Evolutionary conservation across 768 basidiomycete species (phyloP).

Genomic region (Amanita molliuscula): DNA sequence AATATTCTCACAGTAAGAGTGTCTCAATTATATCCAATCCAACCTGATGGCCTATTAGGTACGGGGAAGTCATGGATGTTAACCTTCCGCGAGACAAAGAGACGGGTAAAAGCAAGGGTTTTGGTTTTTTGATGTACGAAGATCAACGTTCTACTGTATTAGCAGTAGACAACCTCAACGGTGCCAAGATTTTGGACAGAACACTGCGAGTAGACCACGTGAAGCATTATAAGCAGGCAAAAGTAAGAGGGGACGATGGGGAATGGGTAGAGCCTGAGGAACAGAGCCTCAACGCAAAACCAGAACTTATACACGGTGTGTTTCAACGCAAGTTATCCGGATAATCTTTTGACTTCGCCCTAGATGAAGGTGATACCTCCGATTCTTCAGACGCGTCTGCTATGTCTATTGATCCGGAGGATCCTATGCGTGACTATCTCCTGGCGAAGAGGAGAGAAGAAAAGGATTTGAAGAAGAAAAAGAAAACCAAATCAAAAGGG

Average conservation of each 20-base stretch:
- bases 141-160: constrained; percentile 94
- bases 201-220: constrained; percentile 90
- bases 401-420: constrained; percentile 83
- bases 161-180: constrained; percentile 98
- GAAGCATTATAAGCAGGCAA: constrained; percentile 85
- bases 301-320: constrained; percentile 40
- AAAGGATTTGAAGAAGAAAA: constrained; percentile 55
- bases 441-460: constrained; percentile 65
- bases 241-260: constrained; percentile 66
- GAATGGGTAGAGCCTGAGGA: constrained; percentile 81
- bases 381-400: constrained; percentile 58
- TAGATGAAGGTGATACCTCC: constrained; percentile 44
- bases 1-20: constrained; percentile 90
- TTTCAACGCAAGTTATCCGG: background rate
- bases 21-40: constrained; percentile 1
- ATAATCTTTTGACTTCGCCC: background rate
- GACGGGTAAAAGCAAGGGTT: constrained; percentile 85
- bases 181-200: constrained; percentile 77
- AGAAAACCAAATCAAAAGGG: constrained; percentile 51
- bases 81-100: constrained; percentile 92
- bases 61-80: constrained; percentile 93
- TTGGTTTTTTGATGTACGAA: constrained; percentile 98
- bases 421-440: constrained; percentile 95
- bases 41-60: constrained; percentile 37
- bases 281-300: constrained; percentile 82